Conservation (phyloP, 306 rosid genomes). For the Quercus agrifolia region DNA sequence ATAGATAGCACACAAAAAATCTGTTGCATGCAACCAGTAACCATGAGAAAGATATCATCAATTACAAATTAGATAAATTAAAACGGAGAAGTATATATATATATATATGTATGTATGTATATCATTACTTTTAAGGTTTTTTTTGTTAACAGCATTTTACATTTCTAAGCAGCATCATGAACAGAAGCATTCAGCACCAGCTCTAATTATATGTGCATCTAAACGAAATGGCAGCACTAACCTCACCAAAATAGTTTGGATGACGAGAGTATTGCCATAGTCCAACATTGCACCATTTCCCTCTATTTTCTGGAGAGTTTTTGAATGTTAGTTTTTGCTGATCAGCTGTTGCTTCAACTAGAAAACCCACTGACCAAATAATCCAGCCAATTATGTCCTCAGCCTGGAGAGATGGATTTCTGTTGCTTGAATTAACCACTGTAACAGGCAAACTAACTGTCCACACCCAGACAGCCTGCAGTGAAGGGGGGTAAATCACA, state of each 20-base stretch:
- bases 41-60: not conserved
- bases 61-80: no score
- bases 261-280: constrained; percentile 92
- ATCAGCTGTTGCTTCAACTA: constrained; percentile 76
- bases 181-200: constrained; percentile 5
- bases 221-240: constrained; percentile 34
- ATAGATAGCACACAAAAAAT: not conserved
- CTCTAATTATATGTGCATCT: constrained; percentile 10
- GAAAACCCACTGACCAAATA: constrained; percentile 73
- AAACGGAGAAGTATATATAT: not conserved
- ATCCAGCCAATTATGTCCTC: constrained; percentile 83
- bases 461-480: constrained; percentile 99
- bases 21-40: not conserved
- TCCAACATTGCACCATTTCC: constrained; percentile 86
- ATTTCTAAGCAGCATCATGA: not conserved
- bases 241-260: constrained; percentile 99
- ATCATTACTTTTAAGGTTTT: not conserved
- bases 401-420: constrained; percentile 54
- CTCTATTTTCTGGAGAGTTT: constrained; percentile 55
- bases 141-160: not conserved
- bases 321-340: constrained; percentile 81
- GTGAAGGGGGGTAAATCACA: not conserved
- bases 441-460: constrained; percentile 91
- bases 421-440: constrained; percentile 70
- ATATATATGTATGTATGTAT: no score